Conservation (phyloP, 805 yeast genomes). For the Maudiozyma bulderi region DNA sequence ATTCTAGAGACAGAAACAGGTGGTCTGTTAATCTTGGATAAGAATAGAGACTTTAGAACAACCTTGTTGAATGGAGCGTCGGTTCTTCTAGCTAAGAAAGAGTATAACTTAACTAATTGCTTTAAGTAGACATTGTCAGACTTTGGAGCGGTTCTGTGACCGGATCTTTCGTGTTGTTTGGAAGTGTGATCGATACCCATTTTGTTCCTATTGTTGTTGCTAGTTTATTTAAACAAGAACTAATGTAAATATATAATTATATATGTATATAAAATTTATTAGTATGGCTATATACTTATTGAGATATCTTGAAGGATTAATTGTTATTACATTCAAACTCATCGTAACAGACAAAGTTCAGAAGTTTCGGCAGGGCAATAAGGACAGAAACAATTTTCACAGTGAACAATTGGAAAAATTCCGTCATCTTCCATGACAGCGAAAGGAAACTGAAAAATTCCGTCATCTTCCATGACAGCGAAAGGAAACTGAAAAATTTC, state of each 20-base stretch:
- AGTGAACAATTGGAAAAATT: no score
- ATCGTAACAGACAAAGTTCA: no score
- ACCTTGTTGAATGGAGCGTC: conserved; percentile 98
- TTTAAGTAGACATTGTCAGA: conserved; percentile 98
- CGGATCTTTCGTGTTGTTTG: conserved; percentile 91
- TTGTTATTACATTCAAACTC: no score
- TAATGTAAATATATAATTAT: neutral
- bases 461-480: no score
- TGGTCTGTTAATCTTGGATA: conserved; percentile 98
- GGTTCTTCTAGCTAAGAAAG: conserved; percentile 99
- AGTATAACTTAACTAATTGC: conserved; percentile 94
- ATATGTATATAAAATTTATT: no score
- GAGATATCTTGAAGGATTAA: no score
- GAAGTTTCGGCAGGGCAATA: no score
- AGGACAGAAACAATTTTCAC: no score
- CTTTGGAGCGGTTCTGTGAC: conserved; percentile 99
- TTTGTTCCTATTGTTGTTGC: conserved; percentile 15
- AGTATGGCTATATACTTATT: no score
- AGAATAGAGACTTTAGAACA: conserved; percentile 85
- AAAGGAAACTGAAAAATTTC: no score
- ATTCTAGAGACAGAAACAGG: conserved; percentile 96
- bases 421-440: no score
- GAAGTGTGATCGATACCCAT: conserved; percentile 97
- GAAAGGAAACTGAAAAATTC: no score
- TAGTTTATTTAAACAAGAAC: neutral